Evolutionary conservation across 129 eudicot genomes (phyloP), one percentile per base, ranked within the genome.

Genomic region (Cynara cardunculus): DNA sequence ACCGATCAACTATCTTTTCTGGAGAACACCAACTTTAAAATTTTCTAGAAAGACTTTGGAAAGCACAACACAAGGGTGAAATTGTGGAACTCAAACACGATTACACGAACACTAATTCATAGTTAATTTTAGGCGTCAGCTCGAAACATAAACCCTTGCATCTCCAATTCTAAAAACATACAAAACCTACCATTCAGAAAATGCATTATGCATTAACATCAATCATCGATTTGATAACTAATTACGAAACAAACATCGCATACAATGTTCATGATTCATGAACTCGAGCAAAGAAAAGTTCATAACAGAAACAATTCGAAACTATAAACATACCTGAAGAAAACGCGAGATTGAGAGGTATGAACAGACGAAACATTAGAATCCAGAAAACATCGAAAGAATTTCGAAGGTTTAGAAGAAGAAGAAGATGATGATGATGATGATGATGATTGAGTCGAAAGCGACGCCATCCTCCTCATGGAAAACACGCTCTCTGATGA

Each of bases 401-500:
- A 71, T 21, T 71, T 69, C 31, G 34, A 72, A 68, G 85, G 85
- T 77, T 76, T 77, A 35, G 84, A 41, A 70, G 82, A 59, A 3
- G 53, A 39, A 0, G 46, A 39, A 0, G 87, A 19, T 26, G 66
- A 37, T 41, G 46, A 41, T 0, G 35, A 31, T 31, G 35, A 31
- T 2, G 49, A 39, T 41, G 87, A 19, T 44, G 66, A 28, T 64
- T 81, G 76, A 74, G 74, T 21, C 1, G 84, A 53, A 30, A 19
- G 30, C 8, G 64, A 59, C 18, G 76, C 13, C 24, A 65, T 46
- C 27, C 68, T 71, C 46, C 53, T 85, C 64, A 53, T 46, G 32
- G 73, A 31, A 3, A 85, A 62, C 25, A 79, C 65, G 62, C 83
- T 79, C 87, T 86, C 87, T 56, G 88, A 90, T 34, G 90, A 88